These are phyloP conservation scores for Arctium lappa DNA, from an alignment of 129 eudicot genomes.

Conservation along the genomic window DNA sequence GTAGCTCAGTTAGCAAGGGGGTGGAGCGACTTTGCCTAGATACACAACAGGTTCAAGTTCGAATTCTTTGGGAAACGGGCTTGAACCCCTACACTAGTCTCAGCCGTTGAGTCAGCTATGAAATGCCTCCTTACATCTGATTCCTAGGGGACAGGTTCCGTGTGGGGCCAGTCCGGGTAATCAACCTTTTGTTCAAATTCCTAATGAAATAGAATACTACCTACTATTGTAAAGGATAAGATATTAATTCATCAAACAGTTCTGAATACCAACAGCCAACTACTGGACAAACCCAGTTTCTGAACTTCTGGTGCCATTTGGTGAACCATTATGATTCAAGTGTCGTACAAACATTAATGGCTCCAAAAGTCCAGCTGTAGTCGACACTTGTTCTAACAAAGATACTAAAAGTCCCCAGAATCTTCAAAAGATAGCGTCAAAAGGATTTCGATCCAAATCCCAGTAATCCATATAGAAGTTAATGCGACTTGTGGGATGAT, in stretches of 20 bases:
- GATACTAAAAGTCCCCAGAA: conserved; percentile 28
- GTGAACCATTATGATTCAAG: conserved; percentile 35
- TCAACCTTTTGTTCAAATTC: background rate
- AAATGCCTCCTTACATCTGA: too few relatives aligned
- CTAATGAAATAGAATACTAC: conserved; percentile 8
- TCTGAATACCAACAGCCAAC: conserved; percentile 24
- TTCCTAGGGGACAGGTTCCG: too few relatives aligned
- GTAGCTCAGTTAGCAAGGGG: too few relatives aligned
- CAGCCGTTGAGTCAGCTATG: too few relatives aligned
- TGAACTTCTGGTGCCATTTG: conserved; percentile 27
- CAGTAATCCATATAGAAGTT: conserved; percentile 10
- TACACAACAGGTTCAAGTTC: too few relatives aligned
- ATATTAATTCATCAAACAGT: conserved; percentile 8
- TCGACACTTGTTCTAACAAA: conserved; percentile 26
- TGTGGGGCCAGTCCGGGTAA: too few relatives aligned
- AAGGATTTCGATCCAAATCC: conserved; percentile 12
- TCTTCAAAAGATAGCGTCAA: conserved; percentile 17
- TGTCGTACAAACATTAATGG: conserved; percentile 21
- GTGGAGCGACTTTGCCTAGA: too few relatives aligned
- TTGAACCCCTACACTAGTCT: too few relatives aligned
- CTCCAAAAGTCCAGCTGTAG: conserved; percentile 40
- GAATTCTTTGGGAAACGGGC: too few relatives aligned
- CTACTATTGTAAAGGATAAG: conserved; percentile 7
- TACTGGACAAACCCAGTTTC: conserved; percentile 21
- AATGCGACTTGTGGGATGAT: background rate